A percentile compares a stretch with the other conserved stretches of the same genome.
These are phyloP conservation scores for Parascedosporium putredinis DNA, from an alignment of 2,329 filamentous ascomycete genomes.

Conservation along the genomic window DNA sequence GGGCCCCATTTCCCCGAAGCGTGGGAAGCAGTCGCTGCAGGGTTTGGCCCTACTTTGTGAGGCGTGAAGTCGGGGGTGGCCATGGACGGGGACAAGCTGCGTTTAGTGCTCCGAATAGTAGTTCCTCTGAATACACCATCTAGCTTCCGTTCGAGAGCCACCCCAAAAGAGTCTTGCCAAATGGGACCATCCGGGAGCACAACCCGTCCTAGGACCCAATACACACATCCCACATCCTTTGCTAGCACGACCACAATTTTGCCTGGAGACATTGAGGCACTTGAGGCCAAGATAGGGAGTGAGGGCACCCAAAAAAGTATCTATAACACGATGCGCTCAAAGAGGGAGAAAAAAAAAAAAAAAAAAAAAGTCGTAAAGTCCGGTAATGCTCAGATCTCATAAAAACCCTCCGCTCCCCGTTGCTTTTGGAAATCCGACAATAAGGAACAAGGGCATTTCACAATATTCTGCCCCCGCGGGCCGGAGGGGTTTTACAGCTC, in stretches of 20 bases:
- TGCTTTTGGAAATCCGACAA: neutral
- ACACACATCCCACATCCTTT: too few relatives aligned
- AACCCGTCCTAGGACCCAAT: too few relatives aligned
- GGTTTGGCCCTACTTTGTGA: slow-evolving; percentile 22
- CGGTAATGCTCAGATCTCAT: neutral
- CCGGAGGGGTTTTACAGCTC: too few relatives aligned
- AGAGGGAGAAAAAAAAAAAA: too few relatives aligned
- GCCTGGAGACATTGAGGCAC: too few relatives aligned
- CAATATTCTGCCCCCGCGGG: slow-evolving; percentile 45
- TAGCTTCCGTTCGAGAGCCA: too few relatives aligned
- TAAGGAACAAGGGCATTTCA: slow-evolving; percentile 42
- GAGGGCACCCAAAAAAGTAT: neutral
- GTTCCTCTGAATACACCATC: too few relatives aligned
- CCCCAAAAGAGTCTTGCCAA: neutral
- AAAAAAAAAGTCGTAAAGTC: too few relatives aligned
- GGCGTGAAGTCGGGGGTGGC: neutral
- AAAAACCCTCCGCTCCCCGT: neutral
- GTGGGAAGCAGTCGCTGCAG: slow-evolving; percentile 38
- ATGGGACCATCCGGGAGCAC: neutral
- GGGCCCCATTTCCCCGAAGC: slow-evolving; percentile 34
- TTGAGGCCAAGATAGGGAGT: too few relatives aligned
- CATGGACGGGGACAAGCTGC: too few relatives aligned
- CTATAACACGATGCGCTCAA: neutral
- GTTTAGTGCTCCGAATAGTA: too few relatives aligned
- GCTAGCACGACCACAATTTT: too few relatives aligned